Conservation (phyloP, 202 grass and related monocot genomes). For the Setaria viridis region DNA sequence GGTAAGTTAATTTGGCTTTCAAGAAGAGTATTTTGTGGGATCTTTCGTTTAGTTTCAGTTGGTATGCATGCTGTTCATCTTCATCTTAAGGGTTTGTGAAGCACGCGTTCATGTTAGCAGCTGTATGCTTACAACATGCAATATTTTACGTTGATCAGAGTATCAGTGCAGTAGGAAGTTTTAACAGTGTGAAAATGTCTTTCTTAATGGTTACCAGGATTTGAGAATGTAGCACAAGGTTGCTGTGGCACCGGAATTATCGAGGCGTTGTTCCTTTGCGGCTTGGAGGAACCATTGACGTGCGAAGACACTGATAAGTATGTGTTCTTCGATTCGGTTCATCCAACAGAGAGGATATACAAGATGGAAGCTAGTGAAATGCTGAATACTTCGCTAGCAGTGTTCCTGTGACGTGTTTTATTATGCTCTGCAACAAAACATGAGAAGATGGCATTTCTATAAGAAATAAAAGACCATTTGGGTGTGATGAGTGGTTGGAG, state of each 20-base stretch:
- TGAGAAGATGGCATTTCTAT: neutral
- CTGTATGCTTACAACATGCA: no score
- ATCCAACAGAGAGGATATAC: neutral
- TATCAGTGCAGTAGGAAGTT: neutral
- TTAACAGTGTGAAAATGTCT: neutral
- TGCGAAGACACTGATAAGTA: neutral
- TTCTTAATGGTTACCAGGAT: neutral
- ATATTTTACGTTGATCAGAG: no score
- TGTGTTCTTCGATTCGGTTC: constrained; percentile 5
- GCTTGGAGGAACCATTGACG: neutral
- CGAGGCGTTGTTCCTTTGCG: neutral
- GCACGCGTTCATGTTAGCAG: no score
- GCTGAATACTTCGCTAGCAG: neutral
- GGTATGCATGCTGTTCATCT: no score
- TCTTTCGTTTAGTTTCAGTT: no score
- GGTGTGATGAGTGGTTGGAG: neutral
- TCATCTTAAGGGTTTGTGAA: no score
- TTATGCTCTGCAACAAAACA: neutral
- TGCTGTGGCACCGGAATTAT: neutral
- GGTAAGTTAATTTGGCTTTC: constrained; percentile 25
- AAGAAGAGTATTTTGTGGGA: no score
- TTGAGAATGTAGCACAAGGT: neutral
- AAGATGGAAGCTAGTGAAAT: neutral
- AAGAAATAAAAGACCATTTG: neutral
- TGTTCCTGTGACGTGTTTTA: neutral